Evolutionary conservation across 495 filamentous ascomycete species (phyloP).

Genomic region (Pyronema omphalodes): DNA sequence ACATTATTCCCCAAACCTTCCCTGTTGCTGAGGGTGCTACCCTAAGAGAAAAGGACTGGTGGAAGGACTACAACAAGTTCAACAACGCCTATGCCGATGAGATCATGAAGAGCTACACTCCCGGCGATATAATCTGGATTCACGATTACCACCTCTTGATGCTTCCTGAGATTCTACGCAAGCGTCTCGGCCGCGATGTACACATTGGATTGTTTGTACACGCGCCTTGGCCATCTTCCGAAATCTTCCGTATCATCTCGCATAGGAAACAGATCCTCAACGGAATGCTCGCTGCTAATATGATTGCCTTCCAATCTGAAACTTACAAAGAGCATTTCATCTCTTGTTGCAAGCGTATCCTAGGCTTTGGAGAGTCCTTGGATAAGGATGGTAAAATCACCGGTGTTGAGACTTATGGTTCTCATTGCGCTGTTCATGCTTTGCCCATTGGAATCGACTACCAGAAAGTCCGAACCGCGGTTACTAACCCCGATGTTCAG

Average conservation of each 20-base stretch:
- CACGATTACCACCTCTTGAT: conserved; percentile 86
- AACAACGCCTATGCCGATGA: conserved; percentile 76
- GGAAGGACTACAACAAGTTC: conserved; percentile 75
- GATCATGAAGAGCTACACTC: conserved; percentile 68
- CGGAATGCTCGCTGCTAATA: conserved; percentile 71
- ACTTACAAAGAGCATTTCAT: conserved; percentile 84
- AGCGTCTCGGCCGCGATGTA: conserved; percentile 56
- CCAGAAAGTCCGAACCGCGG: conserved; percentile 47
- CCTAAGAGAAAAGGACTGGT: conserved; percentile 56
- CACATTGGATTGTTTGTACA: conserved; percentile 87
- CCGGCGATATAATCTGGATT: conserved; percentile 75
- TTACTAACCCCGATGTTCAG: conserved; percentile 44
- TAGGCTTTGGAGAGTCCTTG: conserved; percentile 58
- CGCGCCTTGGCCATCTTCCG: conserved; percentile 82
- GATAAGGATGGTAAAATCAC: conserved; percentile 31
- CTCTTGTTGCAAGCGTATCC: conserved; percentile 73
- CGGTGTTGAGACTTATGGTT: conserved; percentile 74
- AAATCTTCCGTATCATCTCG: conserved; percentile 72
- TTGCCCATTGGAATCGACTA: conserved; percentile 85
- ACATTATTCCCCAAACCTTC: conserved; percentile 50
- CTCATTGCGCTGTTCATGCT: conserved; percentile 71
- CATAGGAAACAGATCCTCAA: conserved; percentile 73
- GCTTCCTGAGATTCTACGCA: conserved; percentile 65
- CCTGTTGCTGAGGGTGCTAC: conserved; percentile 56
- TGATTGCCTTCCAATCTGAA: conserved; percentile 84